Conservation (phyloP, 106 monocot species). For the Vanilla planifolia region DNA sequence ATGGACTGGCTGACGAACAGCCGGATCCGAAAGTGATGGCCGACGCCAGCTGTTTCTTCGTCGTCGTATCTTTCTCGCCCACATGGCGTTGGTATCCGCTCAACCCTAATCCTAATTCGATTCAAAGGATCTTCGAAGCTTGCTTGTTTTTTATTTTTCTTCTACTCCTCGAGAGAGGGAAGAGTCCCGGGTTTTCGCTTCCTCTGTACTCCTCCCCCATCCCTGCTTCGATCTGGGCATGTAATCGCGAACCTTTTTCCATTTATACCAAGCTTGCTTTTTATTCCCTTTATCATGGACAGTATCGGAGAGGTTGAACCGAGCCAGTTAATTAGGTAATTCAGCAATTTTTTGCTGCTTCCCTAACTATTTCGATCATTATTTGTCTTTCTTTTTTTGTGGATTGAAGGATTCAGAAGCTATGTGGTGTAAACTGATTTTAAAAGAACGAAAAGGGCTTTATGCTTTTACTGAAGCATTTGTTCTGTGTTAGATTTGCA, state of each 20-base stretch:
- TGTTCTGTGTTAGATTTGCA: too few relatives aligned
- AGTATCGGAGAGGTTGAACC: constrained; percentile 5
- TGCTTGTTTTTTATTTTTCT: too few relatives aligned
- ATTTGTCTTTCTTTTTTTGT: too few relatives aligned
- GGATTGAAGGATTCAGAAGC: neutral
- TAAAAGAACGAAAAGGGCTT: neutral
- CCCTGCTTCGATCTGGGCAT: neutral
- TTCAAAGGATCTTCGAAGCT: neutral
- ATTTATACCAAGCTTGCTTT: neutral
- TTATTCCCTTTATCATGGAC: constrained; percentile 19
- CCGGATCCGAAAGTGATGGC: too few relatives aligned
- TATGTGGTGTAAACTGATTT: neutral
- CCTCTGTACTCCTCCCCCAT: neutral
- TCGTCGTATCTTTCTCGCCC: constrained; percentile 1
- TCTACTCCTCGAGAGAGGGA: too few relatives aligned
- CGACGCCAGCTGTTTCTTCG: constrained; percentile 6
- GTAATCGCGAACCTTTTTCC: neutral
- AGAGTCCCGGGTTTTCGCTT: neutral
- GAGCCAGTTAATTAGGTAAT: constrained; percentile 20
- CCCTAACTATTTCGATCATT: neutral
- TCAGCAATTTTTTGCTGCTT: neutral
- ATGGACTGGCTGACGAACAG: too few relatives aligned
- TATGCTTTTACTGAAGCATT: too few relatives aligned
- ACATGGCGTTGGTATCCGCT: neutral
- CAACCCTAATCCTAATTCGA: neutral